phyloP scores from a whole-genome alignment of 2,329 filamentous ascomycete genomes.

The Emmonsia crescens region DNA sequence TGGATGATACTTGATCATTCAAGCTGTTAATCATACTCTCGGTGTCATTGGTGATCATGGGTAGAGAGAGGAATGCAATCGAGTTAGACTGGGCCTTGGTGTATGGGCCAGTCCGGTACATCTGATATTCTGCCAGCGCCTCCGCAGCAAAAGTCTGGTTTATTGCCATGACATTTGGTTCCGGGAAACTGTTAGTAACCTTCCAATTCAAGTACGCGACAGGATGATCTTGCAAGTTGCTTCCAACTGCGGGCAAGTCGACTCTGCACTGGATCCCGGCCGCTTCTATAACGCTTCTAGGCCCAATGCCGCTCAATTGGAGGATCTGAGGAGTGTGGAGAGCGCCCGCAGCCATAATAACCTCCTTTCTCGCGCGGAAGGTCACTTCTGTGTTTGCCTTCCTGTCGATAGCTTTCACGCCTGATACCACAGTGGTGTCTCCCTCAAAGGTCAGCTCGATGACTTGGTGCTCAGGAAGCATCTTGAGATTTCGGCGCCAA shows the following conservation, averaged over 20 bases:
- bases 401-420: constrained; percentile 15
- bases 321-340: constrained; percentile 37
- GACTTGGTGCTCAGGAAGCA: constrained; percentile 5
- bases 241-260: constrained; percentile 40
- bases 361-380: constrained; percentile 19
- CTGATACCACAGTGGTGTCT: background rate
- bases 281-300: constrained; percentile 24
- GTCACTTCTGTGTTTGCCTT: background rate
- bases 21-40: constrained; percentile 6
- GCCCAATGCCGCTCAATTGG: constrained; percentile 39
- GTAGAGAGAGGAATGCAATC: constrained; percentile 14
- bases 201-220: constrained; percentile 11
- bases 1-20: background rate
- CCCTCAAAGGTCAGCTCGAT: constrained; percentile 9
- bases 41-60: constrained; percentile 8
- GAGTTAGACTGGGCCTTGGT: constrained; percentile 13
- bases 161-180: constrained; percentile 9
- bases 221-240: constrained; percentile 17
- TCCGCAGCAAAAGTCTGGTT: constrained; percentile 12
- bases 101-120: constrained; percentile 14
- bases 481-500: constrained; percentile 2
- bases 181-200: constrained; percentile 1
- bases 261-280: constrained; percentile 30
- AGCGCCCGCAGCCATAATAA: constrained; percentile 32
- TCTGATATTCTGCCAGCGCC: constrained; percentile 8